Conservation (phyloP, 768 basidiomycete genomes). For the Lepiota brunneoincarnata region DNA sequence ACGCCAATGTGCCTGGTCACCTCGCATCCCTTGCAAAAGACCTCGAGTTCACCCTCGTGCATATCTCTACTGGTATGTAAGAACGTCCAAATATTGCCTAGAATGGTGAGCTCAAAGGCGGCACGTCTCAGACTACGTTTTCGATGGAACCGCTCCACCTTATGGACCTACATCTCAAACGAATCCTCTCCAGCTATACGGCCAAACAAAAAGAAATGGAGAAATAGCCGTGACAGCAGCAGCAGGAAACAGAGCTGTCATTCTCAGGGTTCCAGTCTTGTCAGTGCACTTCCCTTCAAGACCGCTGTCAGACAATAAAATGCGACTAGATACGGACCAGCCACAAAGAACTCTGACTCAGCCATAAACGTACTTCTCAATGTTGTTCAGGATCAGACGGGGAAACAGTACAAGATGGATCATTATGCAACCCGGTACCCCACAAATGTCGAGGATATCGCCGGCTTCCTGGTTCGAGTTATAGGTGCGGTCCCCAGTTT, state of each 20-base stretch:
- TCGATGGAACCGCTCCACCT: conserved; percentile 88
- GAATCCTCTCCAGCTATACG: conserved; percentile 90
- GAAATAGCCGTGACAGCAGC: conserved; percentile 74
- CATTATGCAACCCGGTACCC: conserved; percentile 92
- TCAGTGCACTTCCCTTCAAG: conserved; percentile 31
- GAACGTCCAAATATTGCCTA: conserved; percentile 9
- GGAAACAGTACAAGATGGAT: conserved; percentile 93
- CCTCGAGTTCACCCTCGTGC: conserved; percentile 70
- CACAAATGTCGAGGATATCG: conserved; percentile 88
- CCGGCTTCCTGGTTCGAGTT: conserved; percentile 76
- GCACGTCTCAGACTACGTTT: conserved; percentile 77
- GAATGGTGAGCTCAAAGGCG: background rate
- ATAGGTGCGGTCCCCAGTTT: conserved; percentile 40
- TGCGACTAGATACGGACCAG: conserved; percentile 74
- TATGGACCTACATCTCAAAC: conserved; percentile 73
- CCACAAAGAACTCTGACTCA: conserved; percentile 80
- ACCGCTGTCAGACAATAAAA: conserved; percentile 6
- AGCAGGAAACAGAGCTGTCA: conserved; percentile 53
- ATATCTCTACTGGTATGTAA: conserved; percentile 90
- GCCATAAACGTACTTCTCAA: conserved; percentile 90
- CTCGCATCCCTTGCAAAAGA: conserved; percentile 66
- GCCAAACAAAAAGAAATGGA: conserved; percentile 81
- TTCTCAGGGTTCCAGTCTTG: conserved; percentile 91
- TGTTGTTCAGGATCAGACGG: conserved; percentile 81
- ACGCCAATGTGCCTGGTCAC: conserved; percentile 69